Percentiles rank a stretch among this genome's conserved stretches.
Evolutionary conservation across 73 alveolate genomes (phyloP).

Genomic region (Effrenium voratum): DNA sequence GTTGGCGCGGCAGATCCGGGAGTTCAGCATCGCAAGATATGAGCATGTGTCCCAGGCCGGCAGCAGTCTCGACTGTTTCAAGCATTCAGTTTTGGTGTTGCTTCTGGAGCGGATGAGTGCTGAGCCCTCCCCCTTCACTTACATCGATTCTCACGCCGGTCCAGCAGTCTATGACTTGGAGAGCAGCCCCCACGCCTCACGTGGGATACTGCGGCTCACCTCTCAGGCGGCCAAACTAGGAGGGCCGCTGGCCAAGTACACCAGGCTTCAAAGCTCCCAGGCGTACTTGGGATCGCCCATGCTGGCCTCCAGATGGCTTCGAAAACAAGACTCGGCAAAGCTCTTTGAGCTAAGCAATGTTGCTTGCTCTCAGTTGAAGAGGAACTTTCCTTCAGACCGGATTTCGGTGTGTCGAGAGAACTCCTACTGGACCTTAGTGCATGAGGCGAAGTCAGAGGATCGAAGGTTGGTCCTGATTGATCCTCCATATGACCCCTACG

Average conservation of each 20-base stretch:
- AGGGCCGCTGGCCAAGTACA: background rate
- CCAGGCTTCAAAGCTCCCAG: background rate
- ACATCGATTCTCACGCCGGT: constrained; percentile 79
- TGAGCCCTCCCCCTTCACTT: constrained; percentile 10
- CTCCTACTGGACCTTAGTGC: constrained; percentile 58
- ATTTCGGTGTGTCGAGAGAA: background rate
- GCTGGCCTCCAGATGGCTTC: constrained; percentile 46
- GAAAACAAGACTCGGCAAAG: constrained; percentile 42
- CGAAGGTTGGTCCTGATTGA: constrained; percentile 51
- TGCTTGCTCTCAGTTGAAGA: background rate
- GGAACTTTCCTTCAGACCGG: background rate
- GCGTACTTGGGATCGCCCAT: constrained; percentile 49
- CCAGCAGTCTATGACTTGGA: constrained; percentile 31
- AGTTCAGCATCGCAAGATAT: constrained; percentile 47
- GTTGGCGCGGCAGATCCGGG: background rate
- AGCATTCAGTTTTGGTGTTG: constrained; percentile 16
- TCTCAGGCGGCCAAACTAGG: background rate
- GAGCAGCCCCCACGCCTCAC: background rate
- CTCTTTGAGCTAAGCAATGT: constrained; percentile 36
- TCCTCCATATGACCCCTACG: constrained; percentile 87
- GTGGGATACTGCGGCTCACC: background rate
- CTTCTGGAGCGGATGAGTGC: constrained; percentile 35
- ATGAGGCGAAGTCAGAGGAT: background rate
- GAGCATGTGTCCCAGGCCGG: constrained; percentile 63
- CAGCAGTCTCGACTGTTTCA: constrained; percentile 81